These are phyloP conservation scores for Wickerhamiella azyma DNA, from an alignment of 805 yeast genomes.

Conservation along the genomic window DNA sequence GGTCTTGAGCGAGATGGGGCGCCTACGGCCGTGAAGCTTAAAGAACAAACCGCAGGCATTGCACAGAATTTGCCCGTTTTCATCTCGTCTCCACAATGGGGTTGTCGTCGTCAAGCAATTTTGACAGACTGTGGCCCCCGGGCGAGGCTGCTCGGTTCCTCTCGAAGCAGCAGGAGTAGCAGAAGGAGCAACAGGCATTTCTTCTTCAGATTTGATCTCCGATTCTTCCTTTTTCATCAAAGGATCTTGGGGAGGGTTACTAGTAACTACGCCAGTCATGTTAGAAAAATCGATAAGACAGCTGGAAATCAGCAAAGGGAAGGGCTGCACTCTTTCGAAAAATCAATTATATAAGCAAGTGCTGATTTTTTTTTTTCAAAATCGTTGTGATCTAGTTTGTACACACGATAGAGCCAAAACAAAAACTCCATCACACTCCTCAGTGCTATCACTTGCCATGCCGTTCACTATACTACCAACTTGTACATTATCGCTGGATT, in stretches of 20 bases:
- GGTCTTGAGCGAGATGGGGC: slow-evolving; percentile 83
- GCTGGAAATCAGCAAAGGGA: background rate
- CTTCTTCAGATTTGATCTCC: slow-evolving; percentile 2
- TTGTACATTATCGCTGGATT: background rate
- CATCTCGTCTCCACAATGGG: slow-evolving; percentile 92
- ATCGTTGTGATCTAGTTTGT: background rate
- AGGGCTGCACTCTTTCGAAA: background rate
- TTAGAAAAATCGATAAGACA: background rate
- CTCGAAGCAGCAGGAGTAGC: slow-evolving; percentile 9
- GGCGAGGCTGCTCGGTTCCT: slow-evolving; percentile 10
- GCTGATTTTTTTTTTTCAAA: background rate
- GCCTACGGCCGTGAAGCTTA: slow-evolving; percentile 80
- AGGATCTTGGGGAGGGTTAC: slow-evolving; percentile 1
- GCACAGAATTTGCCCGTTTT: slow-evolving; percentile 77
- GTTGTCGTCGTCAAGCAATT: slow-evolving; percentile 89
- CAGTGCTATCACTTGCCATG: too few species aligned
- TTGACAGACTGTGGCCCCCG: slow-evolving; percentile 36
- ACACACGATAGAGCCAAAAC: too few species aligned
- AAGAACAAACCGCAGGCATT: slow-evolving; percentile 88
- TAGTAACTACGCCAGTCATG: slow-evolving; percentile 7
- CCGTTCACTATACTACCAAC: background rate
- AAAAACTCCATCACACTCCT: too few species aligned
- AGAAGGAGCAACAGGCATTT: slow-evolving; percentile 7
- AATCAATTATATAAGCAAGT: background rate
- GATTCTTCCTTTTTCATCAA: background rate